Evolutionary conservation across 306 rosid genomes (phyloP), one percentile per base, ranked within the genome.

Genomic region (Casuarina equisetifolia): DNA sequence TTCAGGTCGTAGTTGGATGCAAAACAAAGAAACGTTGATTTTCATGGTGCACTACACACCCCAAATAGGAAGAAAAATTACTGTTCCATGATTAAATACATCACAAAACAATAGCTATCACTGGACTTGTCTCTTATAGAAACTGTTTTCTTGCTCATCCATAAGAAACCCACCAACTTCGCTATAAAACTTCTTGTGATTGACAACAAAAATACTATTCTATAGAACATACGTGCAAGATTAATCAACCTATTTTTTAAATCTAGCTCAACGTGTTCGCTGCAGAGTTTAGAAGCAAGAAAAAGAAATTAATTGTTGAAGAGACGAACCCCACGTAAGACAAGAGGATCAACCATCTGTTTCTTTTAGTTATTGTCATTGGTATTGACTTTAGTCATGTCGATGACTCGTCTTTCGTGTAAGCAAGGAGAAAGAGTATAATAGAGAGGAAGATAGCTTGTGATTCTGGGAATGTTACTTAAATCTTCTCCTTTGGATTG

Each of bases 301-400:
- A 61, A 57, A 15, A 42, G 16, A 36, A 81, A 71, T 71, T 75
- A 19, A 64, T 67, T 67, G 50, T 43, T 67, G 50, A 67, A 40
- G 9, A 42, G 36, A 11, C 7, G 39, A 3, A 10, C 17, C 52
- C 72, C 58, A 38, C 10, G 39, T 20, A 49, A 43, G 78, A 78
- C 53, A 76, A 64, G 19, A 58, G 20, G 3, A 20, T 4, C 64
- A n/a, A 45, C 25, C 49, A 19, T 46, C 17, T 58, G 39, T 57
- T 74, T 61, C 45, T 63, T 42, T 66, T 44, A 25, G 72, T 61
- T 78, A 51, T 80, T 84, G 83, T 78, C 81, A 61, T 77, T 73
- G 80, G 58, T 58, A 43, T 69, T 70, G 83, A 82, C 87, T 76
- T 84, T 73, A 77, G 78, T 75, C 36, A 67, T 80, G 82, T 77